Conservation (phyloP, 2,329 filamentous ascomycete genomes). For the Venturiaceae sp. region DNA sequence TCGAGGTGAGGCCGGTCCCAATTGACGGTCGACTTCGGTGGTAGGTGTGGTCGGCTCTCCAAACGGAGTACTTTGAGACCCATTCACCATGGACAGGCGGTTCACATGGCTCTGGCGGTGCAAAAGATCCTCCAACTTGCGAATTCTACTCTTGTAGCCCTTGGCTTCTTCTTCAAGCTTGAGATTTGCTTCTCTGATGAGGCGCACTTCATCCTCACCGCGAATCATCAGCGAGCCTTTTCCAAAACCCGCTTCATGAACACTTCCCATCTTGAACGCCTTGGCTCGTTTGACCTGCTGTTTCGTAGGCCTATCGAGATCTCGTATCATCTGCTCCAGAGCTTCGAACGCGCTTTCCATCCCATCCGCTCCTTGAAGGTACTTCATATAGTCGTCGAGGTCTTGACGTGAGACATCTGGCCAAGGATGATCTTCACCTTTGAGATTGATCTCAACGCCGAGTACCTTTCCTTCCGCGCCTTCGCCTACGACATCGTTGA, state of each 20-base stretch:
- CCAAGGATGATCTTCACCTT: slow-evolving; percentile 73
- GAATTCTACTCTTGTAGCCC: slow-evolving; percentile 84
- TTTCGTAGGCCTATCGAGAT: slow-evolving; percentile 72
- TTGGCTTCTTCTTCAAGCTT: slow-evolving; percentile 55
- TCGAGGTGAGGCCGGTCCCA: slow-evolving; percentile 8
- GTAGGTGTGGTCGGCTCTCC: slow-evolving; percentile 4
- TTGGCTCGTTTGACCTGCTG: slow-evolving; percentile 81
- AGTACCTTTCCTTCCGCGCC: slow-evolving; percentile 55
- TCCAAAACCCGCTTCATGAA: slow-evolving; percentile 84
- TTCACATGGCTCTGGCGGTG: slow-evolving; percentile 64
- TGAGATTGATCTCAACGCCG: slow-evolving; percentile 75
- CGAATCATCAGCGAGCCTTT: slow-evolving; percentile 75
- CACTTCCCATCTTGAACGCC: slow-evolving; percentile 92
- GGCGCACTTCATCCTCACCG: slow-evolving; percentile 71
- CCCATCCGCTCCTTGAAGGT: slow-evolving; percentile 54
- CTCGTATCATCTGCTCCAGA: slow-evolving; percentile 64
- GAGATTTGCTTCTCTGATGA: slow-evolving; percentile 42
- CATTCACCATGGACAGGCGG: slow-evolving; percentile 26
- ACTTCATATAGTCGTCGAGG: slow-evolving; percentile 61
- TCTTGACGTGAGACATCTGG: slow-evolving; percentile 67
- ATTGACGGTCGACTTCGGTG: slow-evolving; percentile 1
- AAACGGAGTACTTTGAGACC: slow-evolving; percentile 1
- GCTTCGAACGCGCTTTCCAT: slow-evolving; percentile 61
- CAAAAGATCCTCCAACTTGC: slow-evolving; percentile 82
- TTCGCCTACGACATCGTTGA: slow-evolving; percentile 60